Evolutionary conservation across 164 flowering plant species (phyloP), one percentile per base, ranked within the genome.

Genomic region (Nymphaea thermarum): DNA sequence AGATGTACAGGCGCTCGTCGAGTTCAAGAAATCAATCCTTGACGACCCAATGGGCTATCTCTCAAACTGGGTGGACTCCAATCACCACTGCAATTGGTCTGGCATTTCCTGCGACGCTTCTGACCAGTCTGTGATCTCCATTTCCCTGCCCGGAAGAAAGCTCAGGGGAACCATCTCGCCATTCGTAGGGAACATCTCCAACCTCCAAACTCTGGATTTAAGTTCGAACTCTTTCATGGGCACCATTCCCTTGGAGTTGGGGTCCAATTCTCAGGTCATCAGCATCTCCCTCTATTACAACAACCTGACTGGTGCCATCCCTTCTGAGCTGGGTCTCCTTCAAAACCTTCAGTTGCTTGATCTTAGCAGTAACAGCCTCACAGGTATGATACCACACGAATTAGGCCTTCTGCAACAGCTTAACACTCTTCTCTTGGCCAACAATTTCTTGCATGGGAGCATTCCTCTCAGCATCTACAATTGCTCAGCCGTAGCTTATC

Each of bases 71-170:
- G 76, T 63, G 3, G 78, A 79, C 17, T 47, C 73, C 55, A 73
- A 36, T 51, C 85, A 74, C 43, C 88, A 85, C 71, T 85, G 96
- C 83, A 85, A 87, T 78, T 88, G 96, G 96, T 61, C 96, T 70
- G 96, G 92, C 61, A 75, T 86, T 66, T 71, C 80, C 45, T 88
- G 93, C 66, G 85, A 81, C 59, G 65, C 80, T 62, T 70, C 83
- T 0, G 47, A 68, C 17, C 64, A 66, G 2, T 74, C 60, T 11
- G 87, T 90, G 63, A 64, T 81, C 61, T 76, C 83, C 4, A 83
- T 90, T 66, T 64, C 80, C 51, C 67, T 87, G 25, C 6, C 63
- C 2, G 79, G 77, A 2, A 77, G 64, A 74, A 82, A 81, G 71
- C 87, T 90, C 65, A 3, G 77, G 65, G 94, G 96, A 44, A 16